phyloP scores from a whole-genome alignment of 805 yeast species.

The Candida caryicola region DNA sequence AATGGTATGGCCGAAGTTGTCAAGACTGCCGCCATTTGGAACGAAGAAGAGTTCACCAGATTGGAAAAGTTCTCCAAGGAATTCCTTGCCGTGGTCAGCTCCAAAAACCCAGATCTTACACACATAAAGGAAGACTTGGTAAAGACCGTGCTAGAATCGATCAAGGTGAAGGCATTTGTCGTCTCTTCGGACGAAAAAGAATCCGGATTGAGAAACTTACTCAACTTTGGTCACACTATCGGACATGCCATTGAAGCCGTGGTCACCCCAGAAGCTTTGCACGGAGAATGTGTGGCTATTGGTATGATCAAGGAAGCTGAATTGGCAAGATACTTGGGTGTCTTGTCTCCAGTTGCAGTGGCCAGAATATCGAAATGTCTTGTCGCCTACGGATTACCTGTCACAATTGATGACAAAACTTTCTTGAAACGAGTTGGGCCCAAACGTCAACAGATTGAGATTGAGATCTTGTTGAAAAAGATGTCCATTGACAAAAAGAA shows the following conservation, averaged over 20 bases:
- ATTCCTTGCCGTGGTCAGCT: conserved; percentile 64
- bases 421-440: conserved; percentile 64
- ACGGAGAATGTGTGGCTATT: conserved; percentile 98
- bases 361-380: conserved; percentile 83
- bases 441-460: conserved; percentile 63
- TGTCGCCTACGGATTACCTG: conserved; percentile 82
- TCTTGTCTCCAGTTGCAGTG: conserved; percentile 88
- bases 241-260: conserved; percentile 99
- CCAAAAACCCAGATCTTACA: conserved; percentile 48
- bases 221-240: conserved; percentile 94
- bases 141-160: conserved; percentile 79
- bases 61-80: conserved; percentile 71
- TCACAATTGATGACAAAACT: conserved; percentile 67
- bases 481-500: conserved; percentile 97
- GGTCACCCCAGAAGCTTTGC: conserved; percentile 91
- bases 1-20: conserved; percentile 98
- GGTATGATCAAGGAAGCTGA: conserved; percentile 96
- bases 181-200: conserved; percentile 94
- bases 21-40: conserved; percentile 98
- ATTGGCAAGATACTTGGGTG: conserved; percentile 85
- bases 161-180: conserved; percentile 88
- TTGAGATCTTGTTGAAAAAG: conserved; percentile 68
- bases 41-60: conserved; percentile 80
- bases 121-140: conserved; percentile 71
- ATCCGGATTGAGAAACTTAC: conserved; percentile 85